Base-by-base conservation (phyloP, 768 basidiomycete genomes). In the Tricholoma saponaceum region DNA sequence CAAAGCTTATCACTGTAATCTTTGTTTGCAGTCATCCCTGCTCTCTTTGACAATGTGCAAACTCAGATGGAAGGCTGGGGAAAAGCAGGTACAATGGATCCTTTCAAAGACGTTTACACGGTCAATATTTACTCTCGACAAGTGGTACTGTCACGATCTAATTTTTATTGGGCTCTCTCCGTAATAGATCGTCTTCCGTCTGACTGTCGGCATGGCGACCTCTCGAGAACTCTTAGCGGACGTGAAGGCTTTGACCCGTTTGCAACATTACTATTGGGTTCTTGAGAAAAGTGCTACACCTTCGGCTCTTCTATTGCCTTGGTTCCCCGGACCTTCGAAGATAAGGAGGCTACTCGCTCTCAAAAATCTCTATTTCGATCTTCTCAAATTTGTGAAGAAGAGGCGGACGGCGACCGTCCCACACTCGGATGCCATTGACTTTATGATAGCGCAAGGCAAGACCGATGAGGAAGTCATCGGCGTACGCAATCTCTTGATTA, bases 231-330 rank as follows among this genome's bases (percentile, higher is more conserved):
- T 72, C 4, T 59, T 68, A 2, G 57, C 62, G 16, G 60, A 72
- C 33, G 25, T 32, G 0, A 56, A 60, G n/a, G 61, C 57, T 9
- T 53, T 69, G 22, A 58, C 55, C 13, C 59, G 58, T 16, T 51
- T 72, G 3, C 58, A 61, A 22, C 12, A 61, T 8, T 46, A 66
- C 5, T 71, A 62, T 32, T 62, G 58, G 62, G 47, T 46, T 10
- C 55, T 61, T 37, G 74, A 76, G 55, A 67, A 72, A 51, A 69
- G 69, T 43, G 64, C 70, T 0, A 78, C 74, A 0, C 71, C 71
- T 4, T 62, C 63, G 3, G 62, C 66, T 20, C 64, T 72, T 0
- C 58, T 74, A 2, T 65, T 77, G 4, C 73, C 74, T 0, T 73
- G 70, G 70, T 66, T 75, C 8, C 74, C 74, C 2, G 65, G 69